Base-by-base conservation (phyloP, 2,329 filamentous ascomycete species). In the Bipolaris zeicola region DNA sequence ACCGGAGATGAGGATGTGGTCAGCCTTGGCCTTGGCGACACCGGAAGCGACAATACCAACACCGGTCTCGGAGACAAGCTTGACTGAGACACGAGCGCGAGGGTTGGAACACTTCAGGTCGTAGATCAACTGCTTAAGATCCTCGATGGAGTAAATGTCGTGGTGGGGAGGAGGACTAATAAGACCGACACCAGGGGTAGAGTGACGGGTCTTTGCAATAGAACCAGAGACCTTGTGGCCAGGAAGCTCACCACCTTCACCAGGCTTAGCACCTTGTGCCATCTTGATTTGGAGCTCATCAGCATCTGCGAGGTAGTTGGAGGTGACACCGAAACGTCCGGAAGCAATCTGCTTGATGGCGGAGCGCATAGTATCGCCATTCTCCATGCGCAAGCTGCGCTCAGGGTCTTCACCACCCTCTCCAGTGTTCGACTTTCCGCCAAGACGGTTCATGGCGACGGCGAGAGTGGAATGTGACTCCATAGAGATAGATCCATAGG, bases 231-330 rank as follows among this genome's bases (percentile, higher is more conserved):
- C 94, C 81, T 98, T 98, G 83, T 97, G 92, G 38, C 94, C 94
- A 47, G 94, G 94, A 72, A 98, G 86, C 79, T 98, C 94, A 85
- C 94, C 94, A 82, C 94, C 94, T 79, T 98, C 94, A 78, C 94
- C 94, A 54, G 94, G 94, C 85, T 98, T 98, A 61, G 94, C 94
- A 76, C 94, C 94, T 80, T 98, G 94, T 8, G 94, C 94, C 94
- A 98, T 98, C 86, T 98, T 98, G 81, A 98, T 98, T 78, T 98
- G 94, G 43, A 98, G 83, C 80, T 98, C 93, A 72, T 98, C 94
- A 16, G 94, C 91, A 76, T 98, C 94, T 47, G 93, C 92, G 14
- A 98, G 86, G 75, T 97, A 98, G 74, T 92, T 91, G 57, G 91
- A 95, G 1, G 94, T 98, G 61, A 97, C 94, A 82, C 94, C 94